Evolutionary conservation across 2,329 filamentous ascomycete species (phyloP).

Genomic region (Tolypocladium sp.): DNA sequence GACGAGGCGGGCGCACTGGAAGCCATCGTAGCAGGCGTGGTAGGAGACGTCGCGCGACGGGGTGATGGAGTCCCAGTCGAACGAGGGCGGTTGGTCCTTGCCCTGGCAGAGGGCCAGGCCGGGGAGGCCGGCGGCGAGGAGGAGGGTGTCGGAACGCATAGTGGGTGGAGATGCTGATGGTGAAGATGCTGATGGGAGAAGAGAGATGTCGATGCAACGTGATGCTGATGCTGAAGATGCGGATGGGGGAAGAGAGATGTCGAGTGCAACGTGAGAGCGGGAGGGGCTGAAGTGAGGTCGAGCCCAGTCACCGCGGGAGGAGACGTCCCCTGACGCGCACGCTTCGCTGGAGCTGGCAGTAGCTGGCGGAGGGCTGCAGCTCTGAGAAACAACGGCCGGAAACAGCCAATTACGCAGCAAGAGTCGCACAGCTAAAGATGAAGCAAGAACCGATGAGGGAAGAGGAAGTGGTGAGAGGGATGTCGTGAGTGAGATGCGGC

Average conservation of each 20-base stretch:
- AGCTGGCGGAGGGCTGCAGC: too few species aligned
- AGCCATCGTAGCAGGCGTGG: conserved; percentile 27
- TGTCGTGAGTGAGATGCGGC: too few species aligned
- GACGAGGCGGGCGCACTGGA: conserved; percentile 30
- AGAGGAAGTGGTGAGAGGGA: too few species aligned
- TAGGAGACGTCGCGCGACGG: conserved; percentile 26
- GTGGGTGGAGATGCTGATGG: background rate
- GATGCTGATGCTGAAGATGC: background rate
- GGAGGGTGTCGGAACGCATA: background rate
- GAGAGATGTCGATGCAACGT: background rate
- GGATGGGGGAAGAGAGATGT: background rate
- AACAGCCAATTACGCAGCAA: too few species aligned
- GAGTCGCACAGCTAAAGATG: too few species aligned
- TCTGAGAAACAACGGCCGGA: too few species aligned
- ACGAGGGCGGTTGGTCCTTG: conserved; percentile 5
- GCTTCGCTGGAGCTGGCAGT: too few species aligned
- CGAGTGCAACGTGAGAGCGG: background rate
- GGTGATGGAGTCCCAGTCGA: conserved; percentile 25
- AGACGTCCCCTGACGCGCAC: background rate
- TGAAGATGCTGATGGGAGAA: background rate
- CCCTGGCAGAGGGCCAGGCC: background rate
- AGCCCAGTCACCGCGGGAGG: background rate
- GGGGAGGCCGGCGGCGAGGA: background rate
- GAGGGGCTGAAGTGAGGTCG: too few species aligned
- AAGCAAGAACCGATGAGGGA: too few species aligned